Evolutionary conservation across 176 grass and related monocot species (phyloP).

Genomic region (Carex myosuroides): DNA sequence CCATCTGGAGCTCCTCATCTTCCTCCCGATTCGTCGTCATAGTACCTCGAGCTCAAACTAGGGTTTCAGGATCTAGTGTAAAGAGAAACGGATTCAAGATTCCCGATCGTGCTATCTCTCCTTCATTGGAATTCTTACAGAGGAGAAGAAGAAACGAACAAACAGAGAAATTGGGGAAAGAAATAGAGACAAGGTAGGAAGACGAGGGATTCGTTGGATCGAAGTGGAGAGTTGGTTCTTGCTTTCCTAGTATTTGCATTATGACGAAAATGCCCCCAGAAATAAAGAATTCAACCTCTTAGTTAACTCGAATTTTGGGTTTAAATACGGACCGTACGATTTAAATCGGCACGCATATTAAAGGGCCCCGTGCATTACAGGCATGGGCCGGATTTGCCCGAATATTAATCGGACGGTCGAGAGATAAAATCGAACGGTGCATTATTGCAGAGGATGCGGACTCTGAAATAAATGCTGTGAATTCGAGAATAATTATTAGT

Average conservation of each 20-base stretch:
- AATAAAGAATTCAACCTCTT: too few species aligned
- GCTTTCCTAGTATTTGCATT: neutral
- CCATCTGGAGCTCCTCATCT: conserved; percentile 96
- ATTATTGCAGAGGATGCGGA: too few species aligned
- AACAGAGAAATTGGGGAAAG: neutral
- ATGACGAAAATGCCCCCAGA: neutral
- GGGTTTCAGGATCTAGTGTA: neutral
- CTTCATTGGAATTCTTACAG: neutral
- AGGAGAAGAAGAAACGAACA: neutral
- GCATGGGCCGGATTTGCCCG: too few species aligned
- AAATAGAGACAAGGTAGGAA: neutral
- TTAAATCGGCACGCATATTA: too few species aligned
- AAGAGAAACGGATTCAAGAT: neutral
- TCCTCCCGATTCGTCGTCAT: conserved; percentile 75
- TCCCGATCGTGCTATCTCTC: neutral
- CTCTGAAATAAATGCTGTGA: neutral
- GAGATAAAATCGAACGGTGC: too few species aligned
- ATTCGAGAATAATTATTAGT: neutral
- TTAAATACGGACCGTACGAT: too few species aligned
- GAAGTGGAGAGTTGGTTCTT: neutral
- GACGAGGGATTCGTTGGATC: conserved; percentile 2
- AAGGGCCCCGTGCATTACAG: too few species aligned
- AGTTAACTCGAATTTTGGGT: too few species aligned
- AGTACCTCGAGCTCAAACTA: conserved; percentile 13
- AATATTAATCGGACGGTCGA: too few species aligned